Conservation (phyloP, 768 basidiomycete genomes). For the Arthromyces matolae region DNA sequence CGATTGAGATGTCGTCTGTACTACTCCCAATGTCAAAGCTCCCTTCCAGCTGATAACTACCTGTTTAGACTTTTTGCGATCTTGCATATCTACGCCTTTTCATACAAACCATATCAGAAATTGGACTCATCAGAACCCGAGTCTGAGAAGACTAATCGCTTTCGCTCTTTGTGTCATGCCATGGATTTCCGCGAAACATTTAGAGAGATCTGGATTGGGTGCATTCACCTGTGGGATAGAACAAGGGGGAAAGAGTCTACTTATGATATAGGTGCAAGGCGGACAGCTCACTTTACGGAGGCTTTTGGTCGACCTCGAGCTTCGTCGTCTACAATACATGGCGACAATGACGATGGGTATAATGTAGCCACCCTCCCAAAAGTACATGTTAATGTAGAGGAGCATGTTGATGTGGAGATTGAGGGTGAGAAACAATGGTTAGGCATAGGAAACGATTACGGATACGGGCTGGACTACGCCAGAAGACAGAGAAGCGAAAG, state of each 20-base stretch:
- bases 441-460: slow-evolving; percentile 42
- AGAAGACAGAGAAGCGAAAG: slow-evolving; percentile 48
- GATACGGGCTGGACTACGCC: slow-evolving; percentile 37
- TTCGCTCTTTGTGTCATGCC: slow-evolving; percentile 57
- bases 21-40: neutral
- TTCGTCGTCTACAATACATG: slow-evolving; percentile 7
- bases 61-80: slow-evolving; percentile 68
- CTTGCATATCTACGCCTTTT: slow-evolving; percentile 69
- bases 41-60: slow-evolving; percentile 10
- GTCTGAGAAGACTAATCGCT: slow-evolving; percentile 45
- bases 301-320: slow-evolving; percentile 40
- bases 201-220: slow-evolving; percentile 55
- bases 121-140: slow-evolving; percentile 24
- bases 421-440: slow-evolving; percentile 52
- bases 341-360: slow-evolving; percentile 11
- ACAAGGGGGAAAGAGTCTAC: slow-evolving; percentile 54
- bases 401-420: slow-evolving; percentile 37
- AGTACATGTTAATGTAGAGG: slow-evolving; percentile 39
- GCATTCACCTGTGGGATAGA: slow-evolving; percentile 53
- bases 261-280: slow-evolving; percentile 39
- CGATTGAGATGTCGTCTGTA: slow-evolving; percentile 74
- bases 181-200: slow-evolving; percentile 70
- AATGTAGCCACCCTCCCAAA: slow-evolving; percentile 19
- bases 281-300: slow-evolving; percentile 38
- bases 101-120: slow-evolving; percentile 58